Evolutionary conservation across 257 asterid species (phyloP).

Genomic region (Solanum dulcamara): DNA sequence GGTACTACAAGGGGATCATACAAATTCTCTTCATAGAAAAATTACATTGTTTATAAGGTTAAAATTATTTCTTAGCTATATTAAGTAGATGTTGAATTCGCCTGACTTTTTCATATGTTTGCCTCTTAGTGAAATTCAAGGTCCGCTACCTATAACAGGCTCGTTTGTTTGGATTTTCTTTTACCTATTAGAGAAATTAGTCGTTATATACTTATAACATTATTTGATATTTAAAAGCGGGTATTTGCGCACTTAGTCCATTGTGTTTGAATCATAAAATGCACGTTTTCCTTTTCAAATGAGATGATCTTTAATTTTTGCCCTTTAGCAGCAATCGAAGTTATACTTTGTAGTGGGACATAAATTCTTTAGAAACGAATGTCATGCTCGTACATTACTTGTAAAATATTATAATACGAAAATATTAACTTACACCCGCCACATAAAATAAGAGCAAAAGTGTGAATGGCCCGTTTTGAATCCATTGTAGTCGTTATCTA

Average conservation of each 20-base stretch:
- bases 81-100: not conserved
- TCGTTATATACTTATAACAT: not conserved
- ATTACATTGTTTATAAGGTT: not conserved
- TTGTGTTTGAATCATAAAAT: not conserved
- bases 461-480: not conserved
- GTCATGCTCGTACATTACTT: too few species aligned
- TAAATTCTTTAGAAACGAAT: not conserved
- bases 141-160: accelerated
- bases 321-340: not conserved
- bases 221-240: not conserved
- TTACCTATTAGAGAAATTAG: not conserved
- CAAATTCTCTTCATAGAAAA: not conserved
- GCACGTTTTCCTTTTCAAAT: not conserved
- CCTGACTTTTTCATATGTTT: not conserved
- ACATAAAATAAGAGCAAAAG: not conserved
- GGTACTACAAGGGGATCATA: not conserved
- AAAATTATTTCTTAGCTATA: not conserved
- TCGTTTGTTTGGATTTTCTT: not conserved
- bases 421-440: not conserved
- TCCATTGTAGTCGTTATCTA: not conserved
- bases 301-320: not conserved
- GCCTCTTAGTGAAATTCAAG: not conserved
- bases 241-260: not conserved
- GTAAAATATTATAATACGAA: too few species aligned
- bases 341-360: too few species aligned